Evolutionary conservation across 1,284 basidiomycete species (phyloP), one percentile per base, ranked within the genome.

Genomic region (Hortiboletus rubellus): DNA sequence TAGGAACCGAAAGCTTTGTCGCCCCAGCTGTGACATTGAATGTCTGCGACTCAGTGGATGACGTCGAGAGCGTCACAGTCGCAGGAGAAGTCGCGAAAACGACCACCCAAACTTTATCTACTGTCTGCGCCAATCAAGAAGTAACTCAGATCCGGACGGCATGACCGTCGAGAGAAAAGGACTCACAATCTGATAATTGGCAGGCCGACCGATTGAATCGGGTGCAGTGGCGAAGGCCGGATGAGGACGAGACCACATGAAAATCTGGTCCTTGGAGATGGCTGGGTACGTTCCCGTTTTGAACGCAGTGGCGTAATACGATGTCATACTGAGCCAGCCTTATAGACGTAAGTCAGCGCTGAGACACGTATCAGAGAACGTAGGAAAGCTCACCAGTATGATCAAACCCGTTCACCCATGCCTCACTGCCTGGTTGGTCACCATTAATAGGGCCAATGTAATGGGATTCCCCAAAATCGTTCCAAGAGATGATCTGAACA

Each of bases 171-270:
- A 50, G 31, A 43, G 31, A 43, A 64, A 36, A 40, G 8, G 61
- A 55, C 65, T 42, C 62, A 77, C 84, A 52, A 87, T 70, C 58
- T 86, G 73, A 63, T 77, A 83, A 66, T 83, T 85, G 17, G 71
- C 69, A 3, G 88, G 88, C 36, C 73, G 78, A 36, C 79, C 79
- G 36, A 87, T 74, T 6, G 81, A 68, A 64, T 87, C 85, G 4
- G 77, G 70, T 5, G 80, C 74, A 34, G 71, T 70, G 9, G 89
- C 89, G 43, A 77, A 69, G 53, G 79, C 77, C 12, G 87, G 77
- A 65, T 92, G 91, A 14, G 89, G 84, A 55, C 91, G 81, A 44
- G 87, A 82, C 86, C 87, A 92, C 74, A 92, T 79, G 65, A 85
- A 74, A 57, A 93, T 76, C 63, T 81, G 75, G 71, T 93, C 91